A percentile compares a stretch with the other conserved stretches of the same genome.
phyloP scores from a whole-genome alignment of 192 early-diverging fungal genomes.

The Geranomyces michiganensis region DNA sequence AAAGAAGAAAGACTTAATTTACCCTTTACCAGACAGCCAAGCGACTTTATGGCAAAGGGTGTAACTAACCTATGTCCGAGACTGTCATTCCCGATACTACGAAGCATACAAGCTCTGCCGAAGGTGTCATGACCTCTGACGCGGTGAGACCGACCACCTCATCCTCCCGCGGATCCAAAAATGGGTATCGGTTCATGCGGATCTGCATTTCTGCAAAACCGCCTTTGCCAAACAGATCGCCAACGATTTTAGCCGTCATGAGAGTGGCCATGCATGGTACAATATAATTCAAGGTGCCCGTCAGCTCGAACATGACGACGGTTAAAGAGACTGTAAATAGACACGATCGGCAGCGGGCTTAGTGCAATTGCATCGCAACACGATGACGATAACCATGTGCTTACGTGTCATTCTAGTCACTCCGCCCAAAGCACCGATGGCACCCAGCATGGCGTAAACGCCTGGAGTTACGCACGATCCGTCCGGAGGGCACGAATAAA shows the following conservation, averaged over 20 bases:
- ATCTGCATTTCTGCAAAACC: slow-evolving; percentile 41
- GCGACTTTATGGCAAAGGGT: slow-evolving; percentile 60
- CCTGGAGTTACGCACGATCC: slow-evolving; percentile 73
- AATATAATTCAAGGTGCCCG: slow-evolving; percentile 93
- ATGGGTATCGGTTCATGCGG: slow-evolving; percentile 49
- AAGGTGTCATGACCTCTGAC: slow-evolving; percentile 79
- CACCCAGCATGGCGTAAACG: slow-evolving; percentile 94
- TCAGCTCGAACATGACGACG: slow-evolving; percentile 99
- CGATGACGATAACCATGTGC: no score
- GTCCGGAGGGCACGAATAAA: slow-evolving; percentile 49
- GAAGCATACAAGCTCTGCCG: slow-evolving; percentile 45
- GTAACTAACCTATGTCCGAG: slow-evolving; percentile 58
- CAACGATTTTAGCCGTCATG: slow-evolving; percentile 65
- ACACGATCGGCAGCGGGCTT: slow-evolving; percentile 22
- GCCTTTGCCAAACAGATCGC: slow-evolving; percentile 55
- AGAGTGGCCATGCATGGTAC: slow-evolving; percentile 69
- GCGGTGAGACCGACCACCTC: slow-evolving; percentile 71
- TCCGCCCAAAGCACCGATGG: slow-evolving; percentile 85
- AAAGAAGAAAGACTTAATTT: no score
- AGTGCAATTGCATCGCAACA: not conserved
- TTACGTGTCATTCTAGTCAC: slow-evolving; percentile 83
- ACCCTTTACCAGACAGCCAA: no score
- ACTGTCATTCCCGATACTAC: slow-evolving; percentile 39
- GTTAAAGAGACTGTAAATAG: slow-evolving; percentile 52
- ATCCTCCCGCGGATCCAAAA: slow-evolving; percentile 51